phyloP scores from a whole-genome alignment of 2,329 filamentous ascomycete species.

The Penicillium sp. region DNA sequence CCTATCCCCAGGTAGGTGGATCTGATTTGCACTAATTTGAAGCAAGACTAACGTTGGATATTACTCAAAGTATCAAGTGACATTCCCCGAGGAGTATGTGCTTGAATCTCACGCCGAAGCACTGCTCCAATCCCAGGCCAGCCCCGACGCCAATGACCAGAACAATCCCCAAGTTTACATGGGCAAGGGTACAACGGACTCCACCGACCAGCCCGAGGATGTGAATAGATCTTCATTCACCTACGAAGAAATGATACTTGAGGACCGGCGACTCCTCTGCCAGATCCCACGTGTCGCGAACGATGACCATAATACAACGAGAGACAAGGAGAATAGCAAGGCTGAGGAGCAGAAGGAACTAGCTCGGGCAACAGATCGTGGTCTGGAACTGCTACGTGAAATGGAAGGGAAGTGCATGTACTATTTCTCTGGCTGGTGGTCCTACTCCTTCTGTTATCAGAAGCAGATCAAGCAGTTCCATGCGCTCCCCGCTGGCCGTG shows the following conservation, averaged over 20 bases:
- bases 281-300: slow-evolving; percentile 71
- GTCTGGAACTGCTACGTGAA: slow-evolving; percentile 75
- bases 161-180: slow-evolving; percentile 30
- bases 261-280: slow-evolving; percentile 75
- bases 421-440: slow-evolving; percentile 88
- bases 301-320: slow-evolving; percentile 64
- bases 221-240: slow-evolving; percentile 19
- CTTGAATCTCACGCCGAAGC: slow-evolving; percentile 68
- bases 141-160: slow-evolving; percentile 18
- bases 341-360: slow-evolving; percentile 80
- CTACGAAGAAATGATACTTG: slow-evolving; percentile 74
- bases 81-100: slow-evolving; percentile 71
- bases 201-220: slow-evolving; percentile 55
- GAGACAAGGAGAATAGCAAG: slow-evolving; percentile 54
- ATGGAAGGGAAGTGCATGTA: slow-evolving; percentile 82
- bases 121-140: slow-evolving; percentile 43
- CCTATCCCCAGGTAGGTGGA: slow-evolving; percentile 73
- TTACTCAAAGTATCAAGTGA: slow-evolving; percentile 68
- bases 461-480: slow-evolving; percentile 88
- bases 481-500: slow-evolving; percentile 69
- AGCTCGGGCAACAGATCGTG: slow-evolving; percentile 70
- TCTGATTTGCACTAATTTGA: not conserved
- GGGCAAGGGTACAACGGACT: slow-evolving; percentile 43
- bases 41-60: not conserved
- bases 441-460: slow-evolving; percentile 91